These are phyloP conservation scores for Fusarium torreyae DNA, from an alignment of 2,329 filamentous ascomycete species.

Conservation along the genomic window DNA sequence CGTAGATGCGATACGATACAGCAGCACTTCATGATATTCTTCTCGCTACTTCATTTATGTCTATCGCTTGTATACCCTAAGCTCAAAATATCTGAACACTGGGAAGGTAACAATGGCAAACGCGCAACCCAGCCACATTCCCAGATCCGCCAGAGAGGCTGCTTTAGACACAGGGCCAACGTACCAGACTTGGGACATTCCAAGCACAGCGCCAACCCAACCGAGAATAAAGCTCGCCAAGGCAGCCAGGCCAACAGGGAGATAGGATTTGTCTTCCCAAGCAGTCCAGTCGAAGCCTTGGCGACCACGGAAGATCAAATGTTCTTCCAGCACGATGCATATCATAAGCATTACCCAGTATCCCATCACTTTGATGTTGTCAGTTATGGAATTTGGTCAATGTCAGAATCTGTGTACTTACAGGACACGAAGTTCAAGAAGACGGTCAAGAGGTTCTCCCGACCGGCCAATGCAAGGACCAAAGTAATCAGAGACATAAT, in stretches of 20 bases:
- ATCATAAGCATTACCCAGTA: conserved; percentile 70
- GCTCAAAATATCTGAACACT: conserved; percentile 49
- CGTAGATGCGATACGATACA: too few relatives aligned
- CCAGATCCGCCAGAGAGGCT: conserved; percentile 65
- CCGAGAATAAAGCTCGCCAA: conserved; percentile 61
- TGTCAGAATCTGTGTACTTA: too few relatives aligned
- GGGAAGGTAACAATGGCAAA: conserved; percentile 68
- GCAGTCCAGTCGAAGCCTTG: conserved; percentile 60
- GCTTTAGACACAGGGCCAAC: conserved; percentile 70
- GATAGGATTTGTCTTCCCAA: conserved; percentile 63
- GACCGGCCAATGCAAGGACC: conserved; percentile 68
- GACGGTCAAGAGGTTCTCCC: conserved; percentile 67
- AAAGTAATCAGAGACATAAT: conserved; percentile 69
- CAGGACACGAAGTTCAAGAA: conserved; percentile 68
- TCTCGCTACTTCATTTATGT: too few relatives aligned
- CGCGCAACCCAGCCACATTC: conserved; percentile 73
- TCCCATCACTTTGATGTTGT: conserved; percentile 51
- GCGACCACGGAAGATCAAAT: conserved; percentile 60
- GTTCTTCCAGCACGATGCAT: conserved; percentile 63
- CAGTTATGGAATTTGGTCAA: too few relatives aligned
- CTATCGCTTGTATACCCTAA: conserved; percentile 48
- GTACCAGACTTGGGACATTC: conserved; percentile 73
- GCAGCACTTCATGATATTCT: too few relatives aligned
- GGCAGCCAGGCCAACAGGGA: conserved; percentile 63
- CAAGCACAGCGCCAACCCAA: conserved; percentile 67